These are phyloP conservation scores for Aspergillus fructus DNA, from an alignment of 2,329 filamentous ascomycete genomes.

Conservation along the genomic window DNA sequence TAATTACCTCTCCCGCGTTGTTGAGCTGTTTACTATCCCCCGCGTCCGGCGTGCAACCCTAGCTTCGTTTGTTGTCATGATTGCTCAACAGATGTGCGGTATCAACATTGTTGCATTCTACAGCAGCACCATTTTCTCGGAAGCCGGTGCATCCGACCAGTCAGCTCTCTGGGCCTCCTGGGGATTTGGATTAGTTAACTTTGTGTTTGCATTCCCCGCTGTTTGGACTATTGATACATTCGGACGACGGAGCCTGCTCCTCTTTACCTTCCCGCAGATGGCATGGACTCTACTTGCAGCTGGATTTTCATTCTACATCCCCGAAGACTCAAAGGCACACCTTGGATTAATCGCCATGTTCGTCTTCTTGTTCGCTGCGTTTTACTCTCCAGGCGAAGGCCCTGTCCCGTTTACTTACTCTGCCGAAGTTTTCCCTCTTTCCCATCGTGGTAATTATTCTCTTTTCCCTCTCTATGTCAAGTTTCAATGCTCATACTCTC, in stretches of 20 bases:
- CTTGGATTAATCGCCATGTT: slow-evolving; percentile 60
- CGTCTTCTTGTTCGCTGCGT: slow-evolving; percentile 64
- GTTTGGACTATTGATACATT: slow-evolving; percentile 68
- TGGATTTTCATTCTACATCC: slow-evolving; percentile 59
- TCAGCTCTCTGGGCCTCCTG: slow-evolving; percentile 62
- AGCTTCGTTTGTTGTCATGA: slow-evolving; percentile 78
- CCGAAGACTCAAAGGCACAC: slow-evolving; percentile 41
- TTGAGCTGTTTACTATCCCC: slow-evolving; percentile 51
- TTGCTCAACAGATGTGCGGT: slow-evolving; percentile 70
- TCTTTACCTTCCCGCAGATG: slow-evolving; percentile 69
- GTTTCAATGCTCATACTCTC: slow-evolving; percentile 9
- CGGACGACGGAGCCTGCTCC: slow-evolving; percentile 60
- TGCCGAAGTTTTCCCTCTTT: slow-evolving; percentile 56
- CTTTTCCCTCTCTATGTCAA: background rate
- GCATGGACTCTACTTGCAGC: slow-evolving; percentile 65
- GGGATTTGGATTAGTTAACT: slow-evolving; percentile 66
- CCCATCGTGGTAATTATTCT: slow-evolving; percentile 46
- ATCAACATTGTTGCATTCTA: slow-evolving; percentile 78
- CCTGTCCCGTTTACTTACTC: slow-evolving; percentile 54
- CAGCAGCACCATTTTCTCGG: slow-evolving; percentile 57
- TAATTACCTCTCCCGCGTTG: slow-evolving; percentile 62
- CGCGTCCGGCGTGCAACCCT: slow-evolving; percentile 62
- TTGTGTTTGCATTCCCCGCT: slow-evolving; percentile 64
- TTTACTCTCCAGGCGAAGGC: slow-evolving; percentile 66
- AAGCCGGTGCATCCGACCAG: slow-evolving; percentile 57